These are phyloP conservation scores for Heliosperma pusillum DNA, from an alignment of 148 eudicot species.

Conservation along the genomic window DNA sequence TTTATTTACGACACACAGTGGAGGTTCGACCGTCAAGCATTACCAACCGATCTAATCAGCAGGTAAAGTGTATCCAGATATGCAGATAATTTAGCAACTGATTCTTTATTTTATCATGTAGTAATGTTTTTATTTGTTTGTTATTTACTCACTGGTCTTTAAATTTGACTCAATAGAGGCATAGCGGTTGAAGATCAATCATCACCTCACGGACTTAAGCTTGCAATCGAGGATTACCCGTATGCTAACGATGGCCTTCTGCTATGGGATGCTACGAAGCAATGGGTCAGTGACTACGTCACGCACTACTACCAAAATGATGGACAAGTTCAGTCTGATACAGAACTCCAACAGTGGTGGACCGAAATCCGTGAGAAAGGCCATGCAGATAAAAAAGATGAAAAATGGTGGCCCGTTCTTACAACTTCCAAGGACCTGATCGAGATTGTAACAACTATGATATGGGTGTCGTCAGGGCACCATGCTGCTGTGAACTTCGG, in stretches of 20 bases:
- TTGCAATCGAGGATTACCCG: slow-evolving; percentile 67
- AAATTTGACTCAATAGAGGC: slow-evolving; percentile 7
- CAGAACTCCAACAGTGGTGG: slow-evolving; percentile 84
- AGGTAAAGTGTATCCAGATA: slow-evolving; percentile 35
- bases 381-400: slow-evolving; percentile 67
- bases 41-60: slow-evolving; percentile 70
- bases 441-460: slow-evolving; percentile 49
- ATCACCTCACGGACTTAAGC: slow-evolving; percentile 62
- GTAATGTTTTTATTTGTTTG: no score
- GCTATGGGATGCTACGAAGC: slow-evolving; percentile 59
- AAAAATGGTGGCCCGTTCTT: slow-evolving; percentile 78
- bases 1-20: slow-evolving; percentile 55
- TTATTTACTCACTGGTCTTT: not conserved
- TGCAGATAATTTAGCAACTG: no score
- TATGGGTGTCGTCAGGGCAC: slow-evolving; percentile 79
- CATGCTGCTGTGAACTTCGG: slow-evolving; percentile 86
- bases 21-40: slow-evolving; percentile 64
- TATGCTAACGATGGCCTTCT: slow-evolving; percentile 72
- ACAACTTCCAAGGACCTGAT: slow-evolving; percentile 40
- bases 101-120: no score
- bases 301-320: slow-evolving; percentile 43
- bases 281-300: slow-evolving; percentile 70
- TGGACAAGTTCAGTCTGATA: slow-evolving; percentile 34
- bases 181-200: slow-evolving; percentile 43
- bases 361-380: slow-evolving; percentile 53